These are phyloP conservation scores for Passiflora organensis DNA, from an alignment of 345 rosid genomes.

Conservation along the genomic window DNA sequence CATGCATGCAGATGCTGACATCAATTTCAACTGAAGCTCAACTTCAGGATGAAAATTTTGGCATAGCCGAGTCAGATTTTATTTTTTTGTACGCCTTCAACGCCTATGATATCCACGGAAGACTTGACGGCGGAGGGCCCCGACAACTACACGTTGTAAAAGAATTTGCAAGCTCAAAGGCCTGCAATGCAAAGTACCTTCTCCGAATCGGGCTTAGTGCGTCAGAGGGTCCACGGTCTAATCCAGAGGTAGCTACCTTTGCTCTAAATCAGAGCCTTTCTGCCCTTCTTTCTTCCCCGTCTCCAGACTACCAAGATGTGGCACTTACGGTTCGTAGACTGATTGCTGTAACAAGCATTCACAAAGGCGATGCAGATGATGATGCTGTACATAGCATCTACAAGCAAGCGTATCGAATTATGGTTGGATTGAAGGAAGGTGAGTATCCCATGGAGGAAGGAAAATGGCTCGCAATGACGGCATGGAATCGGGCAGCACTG, in stretches of 20 bases:
- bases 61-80: slow-evolving; percentile 47
- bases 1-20: slow-evolving; percentile 44
- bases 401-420: slow-evolving; percentile 78
- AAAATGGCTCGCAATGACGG: slow-evolving; percentile 93
- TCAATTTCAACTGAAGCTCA: slow-evolving; percentile 28
- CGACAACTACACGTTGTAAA: slow-evolving; percentile 54
- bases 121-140: slow-evolving; percentile 45
- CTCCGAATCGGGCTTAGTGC: slow-evolving; percentile 76
- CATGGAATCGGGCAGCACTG: slow-evolving; percentile 86
- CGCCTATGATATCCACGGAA: slow-evolving; percentile 63
- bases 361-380: slow-evolving; percentile 65
- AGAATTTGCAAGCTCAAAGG: slow-evolving; percentile 63
- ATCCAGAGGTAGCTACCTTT: slow-evolving; percentile 63
- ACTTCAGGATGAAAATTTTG: slow-evolving; percentile 23
- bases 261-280: slow-evolving; percentile 75
- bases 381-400: slow-evolving; percentile 54
- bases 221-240: slow-evolving; percentile 55
- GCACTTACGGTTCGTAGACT: slow-evolving; percentile 67
- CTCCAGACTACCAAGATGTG: slow-evolving; percentile 58
- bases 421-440: slow-evolving; percentile 82
- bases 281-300: slow-evolving; percentile 52
- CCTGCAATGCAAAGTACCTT: slow-evolving; percentile 58
- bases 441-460: slow-evolving; percentile 88
- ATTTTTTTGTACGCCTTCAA: slow-evolving; percentile 63
- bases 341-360: slow-evolving; percentile 52